Evolutionary conservation across 2,329 filamentous ascomycete species (phyloP).

Genomic region (Tolypocladium cylindrosporum): DNA sequence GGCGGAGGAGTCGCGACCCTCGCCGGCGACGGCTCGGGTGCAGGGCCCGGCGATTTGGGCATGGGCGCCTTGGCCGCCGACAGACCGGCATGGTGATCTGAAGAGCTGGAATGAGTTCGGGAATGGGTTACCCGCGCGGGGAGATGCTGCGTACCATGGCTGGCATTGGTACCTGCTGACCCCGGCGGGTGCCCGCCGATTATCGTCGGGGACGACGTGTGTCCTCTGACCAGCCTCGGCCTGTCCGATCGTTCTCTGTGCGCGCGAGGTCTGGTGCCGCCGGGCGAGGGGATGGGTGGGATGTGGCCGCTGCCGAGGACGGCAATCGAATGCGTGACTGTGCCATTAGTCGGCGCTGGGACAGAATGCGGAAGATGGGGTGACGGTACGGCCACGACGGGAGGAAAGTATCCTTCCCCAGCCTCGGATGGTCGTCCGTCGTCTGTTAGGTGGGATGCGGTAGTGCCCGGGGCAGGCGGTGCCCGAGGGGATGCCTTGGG

Average conservation of each 20-base stretch:
- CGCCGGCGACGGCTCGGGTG: conserved; percentile 27
- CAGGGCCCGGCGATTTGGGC: conserved; percentile 43
- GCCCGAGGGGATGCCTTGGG: conserved; percentile 69
- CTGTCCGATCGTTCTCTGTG: conserved; percentile 47
- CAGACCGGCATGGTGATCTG: conserved; percentile 36
- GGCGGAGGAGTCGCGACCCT: conserved; percentile 46
- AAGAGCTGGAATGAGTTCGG: conserved; percentile 49
- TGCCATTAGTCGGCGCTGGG: conserved; percentile 22
- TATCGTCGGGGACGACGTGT: conserved; percentile 74
- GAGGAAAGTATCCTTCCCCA: conserved; percentile 75
- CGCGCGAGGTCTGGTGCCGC: conserved; percentile 46
- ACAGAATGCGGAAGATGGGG: conserved; percentile 30
- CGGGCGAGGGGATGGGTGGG: conserved; percentile 73
- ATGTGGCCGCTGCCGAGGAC: conserved; percentile 73
- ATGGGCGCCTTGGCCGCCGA: conserved; percentile 40
- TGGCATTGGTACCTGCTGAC: conserved; percentile 19
- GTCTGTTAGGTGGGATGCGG: conserved; percentile 44
- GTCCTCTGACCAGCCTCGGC: conserved; percentile 56
- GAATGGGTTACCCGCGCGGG: conserved; percentile 35
- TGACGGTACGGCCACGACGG: conserved; percentile 39
- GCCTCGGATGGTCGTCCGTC: conserved; percentile 57
- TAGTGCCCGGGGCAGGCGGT: conserved; percentile 30
- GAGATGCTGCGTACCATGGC: conserved; percentile 22
- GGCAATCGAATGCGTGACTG: conserved; percentile 56
- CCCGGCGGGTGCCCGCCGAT: conserved; percentile 17